Conservation (phyloP, 2,329 filamentous ascomycete species). For the Fusarium bulbicola region DNA sequence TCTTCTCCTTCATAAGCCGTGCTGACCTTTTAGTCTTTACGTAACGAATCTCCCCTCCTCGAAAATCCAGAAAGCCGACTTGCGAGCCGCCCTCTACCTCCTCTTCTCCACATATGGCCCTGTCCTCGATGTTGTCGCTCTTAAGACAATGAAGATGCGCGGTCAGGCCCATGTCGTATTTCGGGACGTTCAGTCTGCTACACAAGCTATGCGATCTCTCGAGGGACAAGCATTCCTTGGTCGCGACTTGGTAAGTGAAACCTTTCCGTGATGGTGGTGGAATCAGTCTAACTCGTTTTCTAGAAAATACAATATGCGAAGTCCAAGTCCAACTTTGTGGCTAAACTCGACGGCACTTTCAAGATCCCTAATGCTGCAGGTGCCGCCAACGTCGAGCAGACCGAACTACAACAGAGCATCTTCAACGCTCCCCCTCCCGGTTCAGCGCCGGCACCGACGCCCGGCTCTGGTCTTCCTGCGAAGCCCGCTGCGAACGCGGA, state of each 20-base stretch:
- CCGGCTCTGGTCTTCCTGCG: conserved; percentile 53
- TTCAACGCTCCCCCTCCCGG: conserved; percentile 74
- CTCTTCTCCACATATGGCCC: conserved; percentile 94
- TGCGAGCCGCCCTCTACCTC: conserved; percentile 88
- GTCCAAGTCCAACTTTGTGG: conserved; percentile 85
- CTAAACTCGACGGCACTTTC: conserved; percentile 92
- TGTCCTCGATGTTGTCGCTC: conserved; percentile 88
- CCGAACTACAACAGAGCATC: conserved; percentile 81
- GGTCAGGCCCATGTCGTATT: conserved; percentile 95
- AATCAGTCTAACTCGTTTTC: conserved; percentile 4
- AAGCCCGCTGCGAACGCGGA: conserved; percentile 61
- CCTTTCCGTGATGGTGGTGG: background rate
- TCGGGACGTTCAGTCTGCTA: conserved; percentile 88
- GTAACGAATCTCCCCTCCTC: conserved; percentile 84
- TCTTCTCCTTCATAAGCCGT: background rate
- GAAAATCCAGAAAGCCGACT: conserved; percentile 88
- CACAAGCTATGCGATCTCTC: conserved; percentile 89
- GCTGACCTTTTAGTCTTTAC: conserved; percentile 73
- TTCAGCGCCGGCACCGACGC: conserved; percentile 54
- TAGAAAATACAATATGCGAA: conserved; percentile 94
- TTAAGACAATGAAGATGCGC: conserved; percentile 92
- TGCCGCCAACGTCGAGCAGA: conserved; percentile 68
- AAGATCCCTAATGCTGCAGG: conserved; percentile 69
- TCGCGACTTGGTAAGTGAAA: conserved; percentile 76
- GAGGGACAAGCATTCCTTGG: conserved; percentile 90